Evolutionary conservation across 2,329 filamentous ascomycete genomes (phyloP).

Genomic region (Hymenoscyphus infarciens): DNA sequence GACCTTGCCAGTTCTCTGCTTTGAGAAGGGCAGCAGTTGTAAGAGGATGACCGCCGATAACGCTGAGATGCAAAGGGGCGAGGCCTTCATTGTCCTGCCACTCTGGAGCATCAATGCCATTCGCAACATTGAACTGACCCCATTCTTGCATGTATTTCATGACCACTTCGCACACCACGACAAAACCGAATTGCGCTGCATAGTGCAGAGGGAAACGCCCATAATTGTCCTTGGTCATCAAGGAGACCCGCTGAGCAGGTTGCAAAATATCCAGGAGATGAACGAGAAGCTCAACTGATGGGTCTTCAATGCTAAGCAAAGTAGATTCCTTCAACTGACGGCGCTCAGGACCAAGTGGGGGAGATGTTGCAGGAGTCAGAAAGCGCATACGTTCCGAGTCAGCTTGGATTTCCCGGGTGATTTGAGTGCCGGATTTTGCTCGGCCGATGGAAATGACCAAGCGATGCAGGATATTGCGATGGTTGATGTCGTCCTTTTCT

Average conservation of each 20-base stretch:
- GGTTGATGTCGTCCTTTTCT: conserved; percentile 89
- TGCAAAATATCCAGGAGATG: conserved; percentile 65
- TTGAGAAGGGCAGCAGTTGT: conserved; percentile 80
- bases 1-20: conserved; percentile 72
- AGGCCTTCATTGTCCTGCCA: conserved; percentile 95
- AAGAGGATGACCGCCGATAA: conserved; percentile 83
- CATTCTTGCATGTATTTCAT: conserved; percentile 87
- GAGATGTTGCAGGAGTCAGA: conserved; percentile 73
- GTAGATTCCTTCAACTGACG: conserved; percentile 65
- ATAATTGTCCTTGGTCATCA: conserved; percentile 70
- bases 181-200: conserved; percentile 90
- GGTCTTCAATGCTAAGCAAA: conserved; percentile 65
- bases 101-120: conserved; percentile 79
- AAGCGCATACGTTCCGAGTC: conserved; percentile 53
- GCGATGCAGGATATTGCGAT: conserved; percentile 88
- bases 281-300: conserved; percentile 65
- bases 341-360: conserved; percentile 57
- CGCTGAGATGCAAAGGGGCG: conserved; percentile 85
- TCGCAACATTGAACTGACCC: conserved; percentile 77
- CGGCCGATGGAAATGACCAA: conserved; percentile 89
- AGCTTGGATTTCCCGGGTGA: conserved; percentile 40
- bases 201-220: conserved; percentile 88
- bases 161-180: conserved; percentile 82
- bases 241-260: conserved; percentile 61
- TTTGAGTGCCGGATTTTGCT: conserved; percentile 47